Conservation (phyloP, 2,329 filamentous ascomycete species). For the Apiospora saccharicola region DNA sequence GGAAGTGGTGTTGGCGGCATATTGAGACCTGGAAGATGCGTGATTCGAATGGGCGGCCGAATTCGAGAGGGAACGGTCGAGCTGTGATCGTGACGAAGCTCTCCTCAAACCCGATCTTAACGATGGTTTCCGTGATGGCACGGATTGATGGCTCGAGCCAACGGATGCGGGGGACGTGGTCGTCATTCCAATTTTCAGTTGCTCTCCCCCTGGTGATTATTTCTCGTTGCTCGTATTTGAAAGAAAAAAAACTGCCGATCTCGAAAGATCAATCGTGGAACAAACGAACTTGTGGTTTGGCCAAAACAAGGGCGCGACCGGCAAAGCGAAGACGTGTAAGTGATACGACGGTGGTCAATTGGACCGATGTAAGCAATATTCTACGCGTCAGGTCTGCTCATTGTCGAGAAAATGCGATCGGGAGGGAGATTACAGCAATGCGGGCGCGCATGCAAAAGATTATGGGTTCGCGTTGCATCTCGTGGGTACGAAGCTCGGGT, state of each 20-base stretch:
- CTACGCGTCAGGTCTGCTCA: constrained; percentile 51
- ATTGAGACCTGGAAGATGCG: constrained; percentile 49
- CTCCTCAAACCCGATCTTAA: constrained; percentile 63
- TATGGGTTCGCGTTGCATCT: constrained; percentile 10
- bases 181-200: constrained; percentile 33
- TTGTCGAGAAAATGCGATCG: constrained; percentile 44
- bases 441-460: constrained; percentile 17
- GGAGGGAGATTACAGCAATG: constrained; percentile 45
- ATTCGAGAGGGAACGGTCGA: constrained; percentile 56
- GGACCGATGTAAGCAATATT: constrained; percentile 42
- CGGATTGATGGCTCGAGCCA: constrained; percentile 55
- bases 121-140: constrained; percentile 59
- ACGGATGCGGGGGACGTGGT: constrained; percentile 54
- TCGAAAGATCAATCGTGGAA: background rate
- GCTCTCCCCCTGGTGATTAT: constrained; percentile 26
- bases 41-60: constrained; percentile 41
- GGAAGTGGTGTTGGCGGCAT: constrained; percentile 51
- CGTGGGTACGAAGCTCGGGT: constrained; percentile 9
- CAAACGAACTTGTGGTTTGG: background rate
- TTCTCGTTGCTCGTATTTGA: constrained; percentile 9
- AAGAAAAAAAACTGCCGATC: background rate
- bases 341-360: background rate
- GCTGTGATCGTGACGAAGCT: constrained; percentile 53
- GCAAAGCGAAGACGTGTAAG: constrained; percentile 2
- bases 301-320: constrained; percentile 40